Evolutionary conservation across 768 basidiomycete genomes (phyloP).

Genomic region (Xerocomellus chrysenteron): DNA sequence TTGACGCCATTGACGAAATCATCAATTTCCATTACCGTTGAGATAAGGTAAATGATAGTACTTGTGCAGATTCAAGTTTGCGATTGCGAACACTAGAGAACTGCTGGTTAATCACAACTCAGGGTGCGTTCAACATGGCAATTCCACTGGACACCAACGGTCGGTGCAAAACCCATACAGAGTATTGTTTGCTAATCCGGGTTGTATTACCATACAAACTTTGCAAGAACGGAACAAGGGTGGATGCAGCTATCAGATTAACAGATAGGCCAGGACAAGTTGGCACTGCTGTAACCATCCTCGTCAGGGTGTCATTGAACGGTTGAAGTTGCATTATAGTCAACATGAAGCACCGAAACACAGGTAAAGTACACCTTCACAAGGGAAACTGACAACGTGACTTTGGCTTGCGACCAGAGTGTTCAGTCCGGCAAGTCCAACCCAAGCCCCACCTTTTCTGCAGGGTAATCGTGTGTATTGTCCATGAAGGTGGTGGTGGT

Average conservation of each 20-base stretch:
- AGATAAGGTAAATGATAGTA: too few species aligned
- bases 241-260: not conserved
- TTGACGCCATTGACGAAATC: not conserved
- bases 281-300: not conserved
- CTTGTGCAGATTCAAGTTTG: too few species aligned
- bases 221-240: not conserved
- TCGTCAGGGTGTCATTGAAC: not conserved
- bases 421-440: not conserved
- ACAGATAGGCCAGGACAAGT: not conserved
- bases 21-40: not conserved
- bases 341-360: not conserved
- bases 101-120: not conserved
- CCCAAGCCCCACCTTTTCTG: not conserved
- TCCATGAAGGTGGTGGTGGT: not conserved
- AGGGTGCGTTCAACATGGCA: not conserved
- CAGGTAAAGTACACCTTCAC: not conserved
- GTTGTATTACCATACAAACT: not conserved
- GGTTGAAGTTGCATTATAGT: not conserved
- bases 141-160: not conserved
- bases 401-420: not conserved
- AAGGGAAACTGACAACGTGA: not conserved
- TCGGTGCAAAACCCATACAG: not conserved
- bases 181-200: not conserved
- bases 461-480: constrained; percentile 5
- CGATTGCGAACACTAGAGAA: not conserved